Evolutionary conservation across 2,329 filamentous ascomycete species (phyloP).

Genomic region (Sclerotinia subarctica): DNA sequence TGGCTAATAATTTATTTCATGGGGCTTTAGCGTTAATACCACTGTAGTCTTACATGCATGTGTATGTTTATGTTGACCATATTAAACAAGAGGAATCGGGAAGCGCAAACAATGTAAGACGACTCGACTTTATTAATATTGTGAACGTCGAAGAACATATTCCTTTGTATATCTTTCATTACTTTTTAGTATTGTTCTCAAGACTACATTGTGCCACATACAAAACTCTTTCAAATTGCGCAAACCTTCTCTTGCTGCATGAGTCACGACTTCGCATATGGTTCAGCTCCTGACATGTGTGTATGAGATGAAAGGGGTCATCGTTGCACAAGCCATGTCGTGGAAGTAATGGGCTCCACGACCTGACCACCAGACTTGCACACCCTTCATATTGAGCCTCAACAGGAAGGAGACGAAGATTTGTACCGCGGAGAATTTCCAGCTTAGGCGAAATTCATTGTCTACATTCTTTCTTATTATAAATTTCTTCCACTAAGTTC

Average conservation of each 20-base stretch:
- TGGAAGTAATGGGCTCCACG: not conserved
- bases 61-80: not conserved
- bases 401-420: not conserved
- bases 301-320: not conserved
- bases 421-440: not conserved
- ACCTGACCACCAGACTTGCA: not conserved
- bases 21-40: not conserved
- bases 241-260: not conserved
- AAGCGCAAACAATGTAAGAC: not conserved
- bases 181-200: not conserved
- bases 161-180: not conserved
- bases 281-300: not conserved
- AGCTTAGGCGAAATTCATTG: no score
- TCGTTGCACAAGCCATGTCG: constrained; percentile 7
- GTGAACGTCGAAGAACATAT: not conserved
- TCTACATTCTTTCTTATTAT: not conserved
- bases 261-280: no score
- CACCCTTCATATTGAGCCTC: not conserved
- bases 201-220: not conserved
- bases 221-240: not conserved
- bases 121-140: not conserved
- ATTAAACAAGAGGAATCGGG: not conserved
- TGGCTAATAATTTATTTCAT: not conserved
- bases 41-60: no score
- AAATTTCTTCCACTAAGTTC: not conserved